Evolutionary conservation across 805 yeast genomes (phyloP).

Genomic region (Kodamaea jinghongensis): DNA sequence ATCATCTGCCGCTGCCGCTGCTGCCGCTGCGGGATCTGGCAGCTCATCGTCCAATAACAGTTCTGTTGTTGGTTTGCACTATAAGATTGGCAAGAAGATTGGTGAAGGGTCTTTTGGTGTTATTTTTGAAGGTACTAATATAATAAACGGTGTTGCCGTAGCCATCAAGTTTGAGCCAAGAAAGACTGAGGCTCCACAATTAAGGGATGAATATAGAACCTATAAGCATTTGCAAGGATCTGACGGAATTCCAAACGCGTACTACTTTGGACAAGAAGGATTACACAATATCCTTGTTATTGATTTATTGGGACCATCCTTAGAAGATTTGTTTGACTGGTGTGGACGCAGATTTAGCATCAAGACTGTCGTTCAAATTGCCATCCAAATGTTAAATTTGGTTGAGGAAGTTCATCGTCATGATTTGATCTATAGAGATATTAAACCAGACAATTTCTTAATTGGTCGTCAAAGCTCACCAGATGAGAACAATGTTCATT

Average conservation of each 20-base stretch:
- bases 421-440: slow-evolving; percentile 75
- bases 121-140: slow-evolving; percentile 75
- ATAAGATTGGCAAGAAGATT: slow-evolving; percentile 76
- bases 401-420: slow-evolving; percentile 74
- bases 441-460: slow-evolving; percentile 79
- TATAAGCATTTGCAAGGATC: slow-evolving; percentile 68
- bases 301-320: slow-evolving; percentile 74
- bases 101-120: slow-evolving; percentile 90
- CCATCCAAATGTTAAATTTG: slow-evolving; percentile 73
- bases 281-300: slow-evolving; percentile 73
- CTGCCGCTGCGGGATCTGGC: slow-evolving; percentile 16
- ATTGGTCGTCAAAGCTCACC: slow-evolving; percentile 61
- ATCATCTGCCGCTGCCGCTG: slow-evolving; percentile 10
- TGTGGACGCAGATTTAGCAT: slow-evolving; percentile 73
- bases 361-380: slow-evolving; percentile 70
- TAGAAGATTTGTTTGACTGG: slow-evolving; percentile 86
- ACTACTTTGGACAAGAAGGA: slow-evolving; percentile 84
- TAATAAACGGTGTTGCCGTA: slow-evolving; percentile 62
- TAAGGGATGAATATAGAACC: slow-evolving; percentile 77
- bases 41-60: slow-evolving; percentile 25
- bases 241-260: slow-evolving; percentile 77
- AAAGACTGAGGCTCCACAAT: slow-evolving; percentile 79
- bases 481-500: slow-evolving; percentile 64
- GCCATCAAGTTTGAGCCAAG: slow-evolving; percentile 83
- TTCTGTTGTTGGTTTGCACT: slow-evolving; percentile 62